Conservation (phyloP, 768 basidiomycete species). For the Tremella fuciformis region DNA sequence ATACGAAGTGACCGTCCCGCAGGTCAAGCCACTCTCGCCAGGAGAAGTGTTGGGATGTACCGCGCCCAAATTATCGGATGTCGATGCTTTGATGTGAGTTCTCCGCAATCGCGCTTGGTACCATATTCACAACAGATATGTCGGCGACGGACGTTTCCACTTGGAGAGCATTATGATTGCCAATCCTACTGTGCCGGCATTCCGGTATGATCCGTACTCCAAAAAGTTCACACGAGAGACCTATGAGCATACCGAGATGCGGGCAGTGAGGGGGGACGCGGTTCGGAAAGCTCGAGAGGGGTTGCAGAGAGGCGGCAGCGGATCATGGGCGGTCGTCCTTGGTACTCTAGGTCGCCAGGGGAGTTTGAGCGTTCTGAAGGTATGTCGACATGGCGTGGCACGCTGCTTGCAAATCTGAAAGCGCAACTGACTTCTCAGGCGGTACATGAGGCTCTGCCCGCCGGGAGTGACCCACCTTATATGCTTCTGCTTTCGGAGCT, state of each 20-base stretch:
- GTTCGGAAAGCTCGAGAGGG: slow-evolving; percentile 68
- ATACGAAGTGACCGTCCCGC: slow-evolving; percentile 49
- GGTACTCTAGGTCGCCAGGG: slow-evolving; percentile 95
- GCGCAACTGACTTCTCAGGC: slow-evolving; percentile 12
- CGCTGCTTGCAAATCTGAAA: background rate
- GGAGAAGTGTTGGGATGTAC: slow-evolving; percentile 98
- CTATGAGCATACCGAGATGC: slow-evolving; percentile 88
- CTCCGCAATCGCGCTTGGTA: background rate
- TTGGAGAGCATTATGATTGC: slow-evolving; percentile 99
- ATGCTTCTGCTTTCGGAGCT: slow-evolving; percentile 92
- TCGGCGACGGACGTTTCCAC: slow-evolving; percentile 97
- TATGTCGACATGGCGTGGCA: slow-evolving; percentile 43
- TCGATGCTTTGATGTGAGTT: slow-evolving; percentile 86
- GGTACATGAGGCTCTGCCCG: slow-evolving; percentile 16
- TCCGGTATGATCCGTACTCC: slow-evolving; percentile 96
- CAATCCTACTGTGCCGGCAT: slow-evolving; percentile 91
- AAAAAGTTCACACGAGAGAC: slow-evolving; percentile 92
- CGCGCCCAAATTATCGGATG: slow-evolving; percentile 71
- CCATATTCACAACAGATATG: slow-evolving; percentile 61
- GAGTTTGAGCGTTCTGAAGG: slow-evolving; percentile 81
- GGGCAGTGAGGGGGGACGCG: slow-evolving; percentile 66
- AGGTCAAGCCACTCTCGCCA: slow-evolving; percentile 78
- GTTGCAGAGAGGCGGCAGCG: slow-evolving; percentile 53
- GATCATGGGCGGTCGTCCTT: slow-evolving; percentile 83
- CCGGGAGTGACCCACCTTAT: slow-evolving; percentile 53